Evolutionary conservation across 441 rosid genomes (phyloP), one percentile per base, ranked within the genome.

Genomic region (Rhodomyrtus psidioides): DNA sequence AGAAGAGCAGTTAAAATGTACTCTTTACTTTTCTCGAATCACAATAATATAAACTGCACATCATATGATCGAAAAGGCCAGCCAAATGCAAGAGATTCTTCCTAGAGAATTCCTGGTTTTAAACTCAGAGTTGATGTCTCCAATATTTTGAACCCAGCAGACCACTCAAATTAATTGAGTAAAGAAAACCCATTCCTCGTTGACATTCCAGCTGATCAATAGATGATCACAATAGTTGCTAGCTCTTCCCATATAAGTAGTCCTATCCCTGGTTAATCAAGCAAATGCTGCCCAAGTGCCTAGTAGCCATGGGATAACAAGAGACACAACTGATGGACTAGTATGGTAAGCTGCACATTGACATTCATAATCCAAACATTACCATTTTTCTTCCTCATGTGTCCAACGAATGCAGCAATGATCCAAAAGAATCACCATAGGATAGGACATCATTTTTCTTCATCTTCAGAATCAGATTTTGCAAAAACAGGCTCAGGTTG

Each of bases 401-500:
- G 49, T 39, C 51, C 79, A 39, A 39, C 6, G 15, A 70, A 9
- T 1, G n/a, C 79, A 70, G 79, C 79, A 70, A 70, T 13, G n/a
- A 70, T 70, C 79, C 79, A 39, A 21, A 70, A 70, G 49, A 70
- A 39, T 49, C 16, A 39, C 79, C 46, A 13, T 24, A 70, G 79
- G 79, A 70, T 70, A 39, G 16, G 27, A 12, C 49, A 88, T 91
- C 87, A 93, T 86, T 93, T 93, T 55, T 93, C 96, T 75, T 97
- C 96, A 76, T 93, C 96, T 81, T 97, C 99, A 19, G 97, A 95
- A 84, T 97, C 99, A 17, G 97, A 92, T 90, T 95, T 89, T n/a
- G 95, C 96, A 85, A 97, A 97, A 83, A 97, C 94, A 70, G 98
- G 87, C 82, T 94, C 90, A 53, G 99, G 99, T 88, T 96, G 99